Conservation (phyloP, 495 filamentous ascomycete species). For the Aspergillus carlsbadensis region DNA sequence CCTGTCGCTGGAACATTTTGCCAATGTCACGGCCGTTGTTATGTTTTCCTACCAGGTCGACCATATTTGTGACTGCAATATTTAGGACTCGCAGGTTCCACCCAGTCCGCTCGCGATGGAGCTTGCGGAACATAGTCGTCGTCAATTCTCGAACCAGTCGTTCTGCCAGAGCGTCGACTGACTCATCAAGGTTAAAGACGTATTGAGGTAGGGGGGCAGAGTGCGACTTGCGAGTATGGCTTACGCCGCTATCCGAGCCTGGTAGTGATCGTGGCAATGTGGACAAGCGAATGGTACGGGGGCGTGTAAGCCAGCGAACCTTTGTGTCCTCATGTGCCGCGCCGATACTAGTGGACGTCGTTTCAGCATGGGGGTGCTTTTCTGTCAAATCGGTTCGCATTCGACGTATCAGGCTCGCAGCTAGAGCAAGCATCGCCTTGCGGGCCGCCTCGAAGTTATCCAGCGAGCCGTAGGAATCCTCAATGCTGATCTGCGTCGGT, state of each 20-base stretch:
- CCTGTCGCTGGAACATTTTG: constrained; percentile 68
- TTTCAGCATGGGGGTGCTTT: constrained; percentile 35
- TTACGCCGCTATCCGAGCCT: constrained; percentile 50
- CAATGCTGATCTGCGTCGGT: constrained; percentile 89
- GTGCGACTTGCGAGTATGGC: constrained; percentile 65
- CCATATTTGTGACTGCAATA: constrained; percentile 84
- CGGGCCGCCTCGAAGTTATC: constrained; percentile 58
- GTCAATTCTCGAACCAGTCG: constrained; percentile 67
- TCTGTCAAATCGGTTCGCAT: constrained; percentile 76
- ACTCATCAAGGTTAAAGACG: constrained; percentile 61
- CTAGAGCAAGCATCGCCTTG: constrained; percentile 62
- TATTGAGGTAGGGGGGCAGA: constrained; percentile 65
- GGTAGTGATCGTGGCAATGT: constrained; percentile 66
- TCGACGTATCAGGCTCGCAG: constrained; percentile 69
- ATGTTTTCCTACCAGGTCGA: constrained; percentile 55
- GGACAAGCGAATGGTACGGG: constrained; percentile 72
- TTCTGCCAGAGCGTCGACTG: constrained; percentile 57
- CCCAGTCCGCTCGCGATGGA: constrained; percentile 66
- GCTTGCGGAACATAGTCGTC: constrained; percentile 66
- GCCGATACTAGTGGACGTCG: neutral
- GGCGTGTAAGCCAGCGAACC: constrained; percentile 63
- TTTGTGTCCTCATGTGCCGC: constrained; percentile 4
- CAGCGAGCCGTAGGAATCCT: constrained; percentile 79
- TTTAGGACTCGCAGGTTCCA: constrained; percentile 86
- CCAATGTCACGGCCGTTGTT: constrained; percentile 59